Base-by-base conservation (phyloP, 768 basidiomycete species). In the Tricholoma hemisulphureum region DNA sequence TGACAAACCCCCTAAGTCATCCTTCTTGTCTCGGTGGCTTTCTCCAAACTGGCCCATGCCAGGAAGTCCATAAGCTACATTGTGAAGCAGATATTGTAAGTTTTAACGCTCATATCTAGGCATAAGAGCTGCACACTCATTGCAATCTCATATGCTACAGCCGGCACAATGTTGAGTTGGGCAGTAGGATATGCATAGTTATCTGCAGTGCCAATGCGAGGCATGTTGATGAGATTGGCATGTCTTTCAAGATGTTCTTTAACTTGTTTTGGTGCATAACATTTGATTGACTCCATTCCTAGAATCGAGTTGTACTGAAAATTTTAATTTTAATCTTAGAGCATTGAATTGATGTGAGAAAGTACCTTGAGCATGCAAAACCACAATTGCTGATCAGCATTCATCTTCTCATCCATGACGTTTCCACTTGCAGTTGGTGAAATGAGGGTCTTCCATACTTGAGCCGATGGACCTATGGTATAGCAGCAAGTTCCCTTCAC, bases 31-130 rank as follows among this genome's bases (percentile, higher is more conserved):
- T 6, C 20, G 23, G 31, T 65, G 62, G 11, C 35, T 54, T 3
- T 34, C 10, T 5, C 62, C 62, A 63, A 63, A 65, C 9, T 34
- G 13, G 6, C 45, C 57, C 61, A 65, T 58, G 6, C 35, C 35
- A 37, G 35, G 35, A 37, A 37, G 35, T 14, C 35, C 14, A 37
- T 37, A 37, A 14, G 11, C 35, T 41, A 31, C 29, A 31, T 31
- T 31, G 10, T 41, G 39, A 41, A 41, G 39, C 39, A 41, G 39
- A 41, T 41, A 41, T 20, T 41, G 39, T 31, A 31, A 31, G 29
- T 31, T 31, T 31, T 31, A 5, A 31, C 10, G 29, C 29, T 31
- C 29, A 31, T 31, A 31, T 31, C 29, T 31, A 31, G 29, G 29
- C 29, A 31, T 31, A 31, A 31, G 6, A 31, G 10, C 29, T 31